Evolutionary conservation across 2,329 filamentous ascomycete species (phyloP).

Genomic region (Arthroderma sp.): DNA sequence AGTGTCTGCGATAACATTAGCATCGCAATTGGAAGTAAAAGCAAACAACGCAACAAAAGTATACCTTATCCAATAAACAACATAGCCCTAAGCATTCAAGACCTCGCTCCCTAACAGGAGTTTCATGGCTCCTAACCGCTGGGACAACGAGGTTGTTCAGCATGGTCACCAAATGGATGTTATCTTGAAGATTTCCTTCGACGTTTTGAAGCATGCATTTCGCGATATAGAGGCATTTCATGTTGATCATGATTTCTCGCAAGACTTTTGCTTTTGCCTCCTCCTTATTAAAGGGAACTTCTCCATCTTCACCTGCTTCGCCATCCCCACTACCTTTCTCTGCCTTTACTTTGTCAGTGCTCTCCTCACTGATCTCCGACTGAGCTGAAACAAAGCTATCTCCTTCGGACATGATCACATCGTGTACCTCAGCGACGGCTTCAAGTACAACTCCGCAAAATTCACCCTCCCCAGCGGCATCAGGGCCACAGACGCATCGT

Average conservation of each 20-base stretch:
- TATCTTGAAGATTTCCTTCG: conserved; percentile 71
- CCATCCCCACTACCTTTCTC: conserved; percentile 31
- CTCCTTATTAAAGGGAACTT: conserved; percentile 40
- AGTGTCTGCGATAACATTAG: conserved; percentile 43
- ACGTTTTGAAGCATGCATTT: conserved; percentile 97
- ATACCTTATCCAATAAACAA: conserved; percentile 70
- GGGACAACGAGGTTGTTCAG: conserved; percentile 94
- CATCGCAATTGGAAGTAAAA: neutral
- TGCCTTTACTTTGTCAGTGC: conserved; percentile 31
- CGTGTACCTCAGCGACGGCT: conserved; percentile 90
- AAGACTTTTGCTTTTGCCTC: conserved; percentile 56
- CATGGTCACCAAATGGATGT: conserved; percentile 89
- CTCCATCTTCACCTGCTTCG: conserved; percentile 47
- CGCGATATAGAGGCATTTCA: conserved; percentile 95
- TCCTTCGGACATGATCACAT: conserved; percentile 59
- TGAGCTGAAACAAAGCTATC: conserved; percentile 90
- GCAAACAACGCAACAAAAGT: conserved; percentile 8
- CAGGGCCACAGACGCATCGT: conserved; percentile 61
- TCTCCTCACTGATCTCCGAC: conserved; percentile 64
- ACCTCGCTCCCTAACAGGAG: conserved; percentile 80
- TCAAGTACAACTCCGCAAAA: conserved; percentile 55
- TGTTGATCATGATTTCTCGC: conserved; percentile 87
- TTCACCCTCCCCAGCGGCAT: conserved; percentile 38
- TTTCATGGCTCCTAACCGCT: conserved; percentile 84
- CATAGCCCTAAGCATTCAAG: conserved; percentile 82